Conservation (phyloP, 2,329 filamentous ascomycete species). For the Colletotrichum tabaci region DNA sequence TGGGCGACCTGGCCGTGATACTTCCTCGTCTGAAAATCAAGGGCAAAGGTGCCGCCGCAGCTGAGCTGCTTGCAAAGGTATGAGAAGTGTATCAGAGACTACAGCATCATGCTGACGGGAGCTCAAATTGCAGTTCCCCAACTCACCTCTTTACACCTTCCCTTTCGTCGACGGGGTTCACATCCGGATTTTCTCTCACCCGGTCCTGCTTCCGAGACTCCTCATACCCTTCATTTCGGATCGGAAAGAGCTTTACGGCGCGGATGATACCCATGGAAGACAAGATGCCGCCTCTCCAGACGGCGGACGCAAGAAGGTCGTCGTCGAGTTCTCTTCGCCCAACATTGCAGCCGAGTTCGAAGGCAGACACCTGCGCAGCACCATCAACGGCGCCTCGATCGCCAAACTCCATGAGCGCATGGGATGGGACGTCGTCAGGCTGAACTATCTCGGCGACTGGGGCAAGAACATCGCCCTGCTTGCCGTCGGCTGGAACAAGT, state of each 20-base stretch:
- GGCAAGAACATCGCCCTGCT: conserved; percentile 80
- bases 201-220: conserved; percentile 67
- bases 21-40: conserved; percentile 50
- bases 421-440: conserved; percentile 78
- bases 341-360: conserved; percentile 86
- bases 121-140: conserved; percentile 62
- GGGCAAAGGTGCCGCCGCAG: conserved; percentile 35
- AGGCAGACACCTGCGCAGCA: conserved; percentile 81
- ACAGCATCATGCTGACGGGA: neutral
- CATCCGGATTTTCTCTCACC: conserved; percentile 77
- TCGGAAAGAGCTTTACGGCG: conserved; percentile 70
- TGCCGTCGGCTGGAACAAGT: conserved; percentile 77
- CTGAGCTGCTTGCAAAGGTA: conserved; percentile 19
- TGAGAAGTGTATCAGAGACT: fast-evolving
- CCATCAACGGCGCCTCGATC: conserved; percentile 82
- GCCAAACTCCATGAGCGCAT: conserved; percentile 77
- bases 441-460: conserved; percentile 88
- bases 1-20: conserved; percentile 51
- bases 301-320: conserved; percentile 63
- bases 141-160: conserved; percentile 69
- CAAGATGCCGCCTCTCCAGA: conserved; percentile 60
- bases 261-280: conserved; percentile 71
- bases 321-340: conserved; percentile 82
- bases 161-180: conserved; percentile 71
- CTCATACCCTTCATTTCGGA: conserved; percentile 73